A percentile compares a stretch with the other conserved stretches of the same genome.
Evolutionary conservation across 805 yeast species (phyloP).

Genomic region (Yamadazyma tumulicola): DNA sequence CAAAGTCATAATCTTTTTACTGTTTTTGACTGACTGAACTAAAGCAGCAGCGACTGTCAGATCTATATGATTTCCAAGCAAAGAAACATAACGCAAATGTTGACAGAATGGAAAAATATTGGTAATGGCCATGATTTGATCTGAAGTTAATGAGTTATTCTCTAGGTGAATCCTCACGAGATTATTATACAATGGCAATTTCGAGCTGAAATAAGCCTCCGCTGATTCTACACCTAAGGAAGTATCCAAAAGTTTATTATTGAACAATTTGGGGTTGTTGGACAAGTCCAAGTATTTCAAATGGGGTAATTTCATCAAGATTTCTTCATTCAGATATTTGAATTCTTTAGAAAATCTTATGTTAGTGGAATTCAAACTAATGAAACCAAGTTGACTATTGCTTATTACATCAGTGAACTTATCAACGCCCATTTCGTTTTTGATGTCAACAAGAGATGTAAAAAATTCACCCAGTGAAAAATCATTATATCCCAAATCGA

Average conservation of each 20-base stretch:
- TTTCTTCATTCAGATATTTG: slow-evolving; percentile 49
- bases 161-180: slow-evolving; percentile 71
- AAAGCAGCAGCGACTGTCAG: slow-evolving; percentile 61
- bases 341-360: slow-evolving; percentile 45
- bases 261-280: slow-evolving; percentile 64
- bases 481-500: slow-evolving; percentile 85
- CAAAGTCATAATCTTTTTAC: slow-evolving; percentile 60
- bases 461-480: slow-evolving; percentile 37
- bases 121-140: slow-evolving; percentile 56
- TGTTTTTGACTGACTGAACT: slow-evolving; percentile 64
- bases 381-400: slow-evolving; percentile 32
- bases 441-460: slow-evolving; percentile 35
- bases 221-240: slow-evolving; percentile 18
- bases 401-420: slow-evolving; percentile 16
- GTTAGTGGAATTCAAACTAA: slow-evolving; percentile 66
- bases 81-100: slow-evolving; percentile 62
- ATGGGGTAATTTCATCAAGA: slow-evolving; percentile 51
- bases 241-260: slow-evolving; percentile 1
- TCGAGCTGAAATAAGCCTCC: slow-evolving; percentile 53
- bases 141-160: slow-evolving; percentile 54
- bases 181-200: slow-evolving; percentile 64
- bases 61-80: slow-evolving; percentile 61
- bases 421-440: slow-evolving; percentile 12
- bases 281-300: slow-evolving; percentile 76
- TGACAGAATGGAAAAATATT: slow-evolving; percentile 69